Percentiles rank a stretch among this genome's conserved stretches.
Conservation (phyloP, 768 basidiomycete species). For the Lentinus tigrinus region DNA sequence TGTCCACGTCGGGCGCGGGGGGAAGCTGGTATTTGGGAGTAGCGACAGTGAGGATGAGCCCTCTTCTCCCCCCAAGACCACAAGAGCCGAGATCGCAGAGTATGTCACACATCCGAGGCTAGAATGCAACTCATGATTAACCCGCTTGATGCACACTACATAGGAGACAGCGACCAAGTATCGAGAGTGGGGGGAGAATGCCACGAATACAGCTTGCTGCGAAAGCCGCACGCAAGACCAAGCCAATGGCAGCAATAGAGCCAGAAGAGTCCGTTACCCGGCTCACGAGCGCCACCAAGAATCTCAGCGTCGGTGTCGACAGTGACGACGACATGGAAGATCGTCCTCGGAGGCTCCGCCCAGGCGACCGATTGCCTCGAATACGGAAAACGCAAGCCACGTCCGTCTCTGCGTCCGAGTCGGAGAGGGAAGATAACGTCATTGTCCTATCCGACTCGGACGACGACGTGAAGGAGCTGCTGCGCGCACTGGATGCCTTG, state of each 20-base stretch:
- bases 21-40: neutral
- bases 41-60: neutral
- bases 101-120: too few species aligned
- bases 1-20: neutral
- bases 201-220: neutral
- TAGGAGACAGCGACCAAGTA: too few species aligned
- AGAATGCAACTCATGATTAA: too few species aligned
- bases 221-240: neutral
- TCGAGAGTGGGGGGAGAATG: neutral
- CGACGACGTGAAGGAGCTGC: constrained; percentile 15
- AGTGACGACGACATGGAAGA: neutral
- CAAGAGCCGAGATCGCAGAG: too few species aligned
- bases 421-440: too few species aligned
- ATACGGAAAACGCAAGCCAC: constrained; percentile 6
- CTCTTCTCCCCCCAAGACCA: neutral
- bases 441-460: constrained; percentile 4
- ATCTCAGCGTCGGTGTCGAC: neutral
- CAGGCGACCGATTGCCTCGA: constrained; percentile 3
- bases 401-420: constrained; percentile 3
- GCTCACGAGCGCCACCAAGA: neutral
- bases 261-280: neutral
- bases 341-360: neutral
- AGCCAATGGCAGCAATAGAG: neutral
- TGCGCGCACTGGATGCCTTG: constrained; percentile 15
- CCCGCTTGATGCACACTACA: too few species aligned